A percentile compares a stretch with the other conserved stretches of the same genome.
Evolutionary conservation across 257 asterid genomes (phyloP).

Genomic region (Solanum etuberosum): DNA sequence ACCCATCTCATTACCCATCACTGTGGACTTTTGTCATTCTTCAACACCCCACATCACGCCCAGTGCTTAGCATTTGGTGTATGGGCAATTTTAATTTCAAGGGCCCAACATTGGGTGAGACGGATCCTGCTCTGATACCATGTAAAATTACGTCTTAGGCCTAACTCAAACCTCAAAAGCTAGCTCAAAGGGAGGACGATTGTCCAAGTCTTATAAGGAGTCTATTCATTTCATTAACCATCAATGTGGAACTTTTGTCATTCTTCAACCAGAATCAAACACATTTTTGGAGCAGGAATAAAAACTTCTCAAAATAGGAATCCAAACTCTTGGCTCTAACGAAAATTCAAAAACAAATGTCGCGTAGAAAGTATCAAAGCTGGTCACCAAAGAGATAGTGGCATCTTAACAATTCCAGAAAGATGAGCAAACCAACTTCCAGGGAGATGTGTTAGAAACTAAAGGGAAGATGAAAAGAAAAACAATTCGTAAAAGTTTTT

Average conservation of each 20-base stretch:
- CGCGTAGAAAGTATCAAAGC: background rate
- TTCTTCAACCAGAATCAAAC: background rate
- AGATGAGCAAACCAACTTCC: background rate
- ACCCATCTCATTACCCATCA: background rate
- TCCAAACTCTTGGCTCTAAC: background rate
- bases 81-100: background rate
- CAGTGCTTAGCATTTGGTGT: background rate
- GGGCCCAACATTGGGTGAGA: background rate
- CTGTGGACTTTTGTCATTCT: background rate
- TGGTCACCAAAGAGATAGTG: background rate
- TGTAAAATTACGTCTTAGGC: no score
- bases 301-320: background rate
- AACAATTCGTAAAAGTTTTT: background rate
- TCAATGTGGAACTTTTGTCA: no score
- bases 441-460: background rate
- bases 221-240: background rate
- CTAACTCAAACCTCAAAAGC: no score
- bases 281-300: background rate
- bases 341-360: background rate
- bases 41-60: background rate
- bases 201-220: background rate
- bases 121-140: no score
- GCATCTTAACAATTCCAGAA: background rate
- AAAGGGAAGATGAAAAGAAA: background rate
- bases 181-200: background rate